Percentiles rank a stretch among this genome's conserved stretches.
Conservation (phyloP, 1,139 yeast genomes). For the Nematodospora anomalae region DNA sequence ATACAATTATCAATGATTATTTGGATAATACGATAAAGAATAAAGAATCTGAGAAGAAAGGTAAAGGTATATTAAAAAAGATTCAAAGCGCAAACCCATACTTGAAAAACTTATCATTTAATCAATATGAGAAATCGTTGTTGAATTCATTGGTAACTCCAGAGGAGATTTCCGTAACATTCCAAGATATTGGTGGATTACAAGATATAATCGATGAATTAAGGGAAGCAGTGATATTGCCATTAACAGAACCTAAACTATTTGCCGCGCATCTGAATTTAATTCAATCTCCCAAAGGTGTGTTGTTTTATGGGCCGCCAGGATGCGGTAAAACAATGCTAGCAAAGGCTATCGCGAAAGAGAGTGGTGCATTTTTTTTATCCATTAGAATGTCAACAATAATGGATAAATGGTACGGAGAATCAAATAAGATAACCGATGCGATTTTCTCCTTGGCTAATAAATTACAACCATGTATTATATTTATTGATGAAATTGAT, state of each 20-base stretch:
- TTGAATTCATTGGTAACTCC: slow-evolving; percentile 82
- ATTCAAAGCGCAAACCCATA: slow-evolving; percentile 61
- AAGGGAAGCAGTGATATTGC: slow-evolving; percentile 84
- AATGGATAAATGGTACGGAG: slow-evolving; percentile 99
- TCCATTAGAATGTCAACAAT: slow-evolving; percentile 91
- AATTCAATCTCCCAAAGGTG: slow-evolving; percentile 92
- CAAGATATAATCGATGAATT: slow-evolving; percentile 80
- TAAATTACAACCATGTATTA: slow-evolving; percentile 90
- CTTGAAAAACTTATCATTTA: slow-evolving; percentile 53
- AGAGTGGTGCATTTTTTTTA: slow-evolving; percentile 88
- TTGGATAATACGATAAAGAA: slow-evolving; percentile 51
- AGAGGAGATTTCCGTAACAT: slow-evolving; percentile 71
- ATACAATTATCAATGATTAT: slow-evolving; percentile 56
- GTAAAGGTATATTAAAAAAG: slow-evolving; percentile 60
- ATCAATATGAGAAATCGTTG: slow-evolving; percentile 76
- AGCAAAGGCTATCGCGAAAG: slow-evolving; percentile 92
- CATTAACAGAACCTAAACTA: slow-evolving; percentile 72
- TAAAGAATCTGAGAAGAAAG: slow-evolving; percentile 67
- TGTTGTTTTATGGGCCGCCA: slow-evolving; percentile 91
- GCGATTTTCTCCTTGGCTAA: slow-evolving; percentile 89
- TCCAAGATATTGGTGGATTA: slow-evolving; percentile 86
- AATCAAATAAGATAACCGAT: slow-evolving; percentile 89
- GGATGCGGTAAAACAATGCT: slow-evolving; percentile 98
- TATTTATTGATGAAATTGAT: slow-evolving; percentile 95
- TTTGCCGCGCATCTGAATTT: slow-evolving; percentile 63